Evolutionary conservation across 345 rosid species (phyloP).

Genomic region (Gossypium arboreum): DNA sequence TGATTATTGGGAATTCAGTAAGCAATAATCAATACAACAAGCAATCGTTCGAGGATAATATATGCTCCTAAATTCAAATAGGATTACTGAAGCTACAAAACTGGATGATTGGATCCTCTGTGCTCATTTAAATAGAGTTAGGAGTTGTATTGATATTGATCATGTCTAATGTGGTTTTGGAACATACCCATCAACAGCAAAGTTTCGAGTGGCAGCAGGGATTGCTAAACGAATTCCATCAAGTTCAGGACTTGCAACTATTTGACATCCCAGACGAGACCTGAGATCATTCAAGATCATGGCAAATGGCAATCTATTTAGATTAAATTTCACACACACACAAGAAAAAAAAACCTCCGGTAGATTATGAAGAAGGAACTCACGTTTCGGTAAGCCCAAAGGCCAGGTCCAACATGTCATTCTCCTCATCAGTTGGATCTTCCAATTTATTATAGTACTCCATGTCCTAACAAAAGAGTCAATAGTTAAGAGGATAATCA

Average conservation of each 20-base stretch:
- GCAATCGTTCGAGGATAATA: background rate
- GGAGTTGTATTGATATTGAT: background rate
- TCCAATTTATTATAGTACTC: constrained; percentile 84
- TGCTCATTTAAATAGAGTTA: constrained; percentile 13
- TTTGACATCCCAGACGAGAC: constrained; percentile 83
- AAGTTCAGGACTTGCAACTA: constrained; percentile 79
- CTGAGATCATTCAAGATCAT: constrained; percentile 26
- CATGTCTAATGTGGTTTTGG: constrained; percentile 74
- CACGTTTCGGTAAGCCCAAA: constrained; percentile 87
- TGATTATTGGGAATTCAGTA: background rate
- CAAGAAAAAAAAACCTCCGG: background rate
- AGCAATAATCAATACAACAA: constrained; percentile 12
- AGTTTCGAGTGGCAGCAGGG: constrained; percentile 85
- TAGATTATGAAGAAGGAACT: constrained; percentile 23
- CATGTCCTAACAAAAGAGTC: constrained; percentile 45
- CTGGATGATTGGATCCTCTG: constrained; percentile 19
- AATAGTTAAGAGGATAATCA: constrained; percentile 1
- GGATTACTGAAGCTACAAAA: constrained; percentile 32
- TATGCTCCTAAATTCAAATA: background rate
- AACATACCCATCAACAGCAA: constrained; percentile 80
- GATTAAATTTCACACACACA: background rate
- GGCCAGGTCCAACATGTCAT: constrained; percentile 97
- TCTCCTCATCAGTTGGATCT: constrained; percentile 96
- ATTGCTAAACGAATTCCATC: constrained; percentile 73
- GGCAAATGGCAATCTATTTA: background rate